Base-by-base conservation (phyloP, 2,329 filamentous ascomycete species). In the Hymenoscyphus scutula region DNA sequence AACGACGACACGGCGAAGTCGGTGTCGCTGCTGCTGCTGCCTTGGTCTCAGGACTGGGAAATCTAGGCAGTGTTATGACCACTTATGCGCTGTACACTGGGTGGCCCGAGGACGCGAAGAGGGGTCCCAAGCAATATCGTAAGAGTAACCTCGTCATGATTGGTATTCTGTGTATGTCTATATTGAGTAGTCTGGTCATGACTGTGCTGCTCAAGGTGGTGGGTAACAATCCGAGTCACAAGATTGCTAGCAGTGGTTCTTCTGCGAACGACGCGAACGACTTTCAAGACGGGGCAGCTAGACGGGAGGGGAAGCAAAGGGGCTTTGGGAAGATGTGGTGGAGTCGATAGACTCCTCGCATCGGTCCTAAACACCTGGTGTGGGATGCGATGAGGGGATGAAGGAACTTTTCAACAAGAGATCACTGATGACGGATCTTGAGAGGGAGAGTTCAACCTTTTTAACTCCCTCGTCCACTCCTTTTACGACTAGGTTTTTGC, bases 21-120 rank as follows among this genome's bases (percentile, higher is more conserved):
- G 92, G 92, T 61, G 92, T 97, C 6, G 92, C 92, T 3, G 89
- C 92, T 15, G 92, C 92, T 0, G 87, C 89, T 1, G 92, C 92
- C 2, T 81, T 97, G 11, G 92, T 97, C 0, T 95, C 91, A 0
- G 92, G 92, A 0, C 81, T 96, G 45, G 92, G 92, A 0, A 97
- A 97, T 72, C 79, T 96, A 19, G 92, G 92, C 32, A 92, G 89
- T 71, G 90, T 97, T 63, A 83, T 90, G 60, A 96, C 91, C 1
- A 96, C 92, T 0, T 97, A 96, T 73, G 92, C 92, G 13, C 78
- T 97, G 56, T 97, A 96, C 76, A 89, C 88, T 0, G 92, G 92
- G 32, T 97, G 92, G 92, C 84, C 88, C 1, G 88, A 83, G 53
- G 92, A 97, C 74, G 85, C 85, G 8, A 79, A 77, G n/a, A 78